Conservation (phyloP, 2,329 filamentous ascomycete genomes). For the Lecanicillium sp. region DNA sequence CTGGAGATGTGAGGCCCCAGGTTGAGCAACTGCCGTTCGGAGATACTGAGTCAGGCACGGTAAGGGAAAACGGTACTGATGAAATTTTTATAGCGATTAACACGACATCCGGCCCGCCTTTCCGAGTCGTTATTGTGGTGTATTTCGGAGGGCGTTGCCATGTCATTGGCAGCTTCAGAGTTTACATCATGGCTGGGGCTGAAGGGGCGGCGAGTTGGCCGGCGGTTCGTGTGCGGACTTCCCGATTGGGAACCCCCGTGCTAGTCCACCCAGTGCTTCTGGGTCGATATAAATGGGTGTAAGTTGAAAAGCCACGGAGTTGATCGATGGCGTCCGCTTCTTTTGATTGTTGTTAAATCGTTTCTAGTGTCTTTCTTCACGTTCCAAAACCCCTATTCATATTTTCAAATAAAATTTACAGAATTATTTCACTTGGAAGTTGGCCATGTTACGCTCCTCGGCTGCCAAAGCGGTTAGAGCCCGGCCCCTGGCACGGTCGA, state of each 20-base stretch:
- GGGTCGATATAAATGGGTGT: background rate
- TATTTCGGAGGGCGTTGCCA: background rate
- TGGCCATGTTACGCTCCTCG: slow-evolving; percentile 5
- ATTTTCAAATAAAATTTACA: background rate
- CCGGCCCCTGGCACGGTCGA: slow-evolving; percentile 3
- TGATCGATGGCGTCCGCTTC: background rate
- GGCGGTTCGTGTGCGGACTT: slow-evolving; percentile 17
- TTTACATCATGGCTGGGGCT: too few species aligned
- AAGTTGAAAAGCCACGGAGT: slow-evolving; percentile 9
- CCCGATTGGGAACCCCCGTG: slow-evolving; percentile 21
- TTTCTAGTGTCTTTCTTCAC: too few species aligned
- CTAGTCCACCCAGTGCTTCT: slow-evolving; percentile 1
- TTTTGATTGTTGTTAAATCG: background rate
- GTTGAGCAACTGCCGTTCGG: too few species aligned
- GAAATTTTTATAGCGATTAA: too few species aligned
- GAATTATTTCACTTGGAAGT: background rate
- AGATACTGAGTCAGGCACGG: too few species aligned
- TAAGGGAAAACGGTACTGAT: too few species aligned
- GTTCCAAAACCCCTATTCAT: too few species aligned
- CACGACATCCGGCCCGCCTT: too few species aligned
- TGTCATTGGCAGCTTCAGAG: background rate
- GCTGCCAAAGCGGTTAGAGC: slow-evolving; percentile 7
- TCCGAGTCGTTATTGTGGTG: too few species aligned
- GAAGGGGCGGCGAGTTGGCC: too few species aligned
- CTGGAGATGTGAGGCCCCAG: background rate